These are phyloP conservation scores for Shiraia sp. DNA, from an alignment of 2,329 filamentous ascomycete species.

Conservation along the genomic window DNA sequence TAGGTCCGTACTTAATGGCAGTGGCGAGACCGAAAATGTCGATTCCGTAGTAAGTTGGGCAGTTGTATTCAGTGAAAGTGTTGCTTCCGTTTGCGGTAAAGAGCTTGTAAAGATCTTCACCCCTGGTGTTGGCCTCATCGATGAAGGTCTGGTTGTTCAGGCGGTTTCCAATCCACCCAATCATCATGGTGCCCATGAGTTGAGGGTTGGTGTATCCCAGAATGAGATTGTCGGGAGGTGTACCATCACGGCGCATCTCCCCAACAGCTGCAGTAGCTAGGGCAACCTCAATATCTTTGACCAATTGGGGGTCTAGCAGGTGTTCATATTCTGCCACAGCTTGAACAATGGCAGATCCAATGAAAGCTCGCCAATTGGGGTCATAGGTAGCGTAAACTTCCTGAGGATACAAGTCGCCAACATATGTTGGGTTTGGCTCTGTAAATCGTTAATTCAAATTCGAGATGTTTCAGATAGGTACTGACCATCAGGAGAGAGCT, in stretches of 20 bases:
- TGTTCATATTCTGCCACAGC: conserved; percentile 42
- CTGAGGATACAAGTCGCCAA: conserved; percentile 38
- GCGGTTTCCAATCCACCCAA: conserved; percentile 49
- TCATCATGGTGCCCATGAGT: conserved; percentile 47
- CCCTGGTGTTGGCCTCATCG: conserved; percentile 45
- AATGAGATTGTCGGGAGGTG: conserved; percentile 48
- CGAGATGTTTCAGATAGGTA: too few relatives aligned
- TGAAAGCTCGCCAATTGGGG: conserved; percentile 47
- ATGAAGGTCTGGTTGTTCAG: conserved; percentile 44
- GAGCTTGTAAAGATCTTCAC: conserved; percentile 20
- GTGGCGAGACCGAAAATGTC: conserved; percentile 48
- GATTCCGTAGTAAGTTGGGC: conserved; percentile 49
- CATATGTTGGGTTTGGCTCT: conserved; percentile 39
- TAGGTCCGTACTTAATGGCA: conserved; percentile 44
- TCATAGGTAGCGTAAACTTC: conserved; percentile 28
- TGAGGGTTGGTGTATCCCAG: conserved; percentile 49
- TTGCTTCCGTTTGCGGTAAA: conserved; percentile 36
- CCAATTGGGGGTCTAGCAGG: conserved; percentile 36
- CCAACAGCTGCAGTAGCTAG: conserved; percentile 45
- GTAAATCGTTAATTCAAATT: too few relatives aligned
- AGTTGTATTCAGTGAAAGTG: conserved; percentile 47
- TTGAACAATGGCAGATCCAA: conserved; percentile 44
- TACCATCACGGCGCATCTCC: conserved; percentile 48
- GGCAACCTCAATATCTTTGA: conserved; percentile 43
- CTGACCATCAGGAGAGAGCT: conserved; percentile 46